A percentile compares a stretch with the other conserved stretches of the same genome.
Evolutionary conservation across 139 green algal species (phyloP).

Genomic region (Dunaliella primolecta): DNA sequence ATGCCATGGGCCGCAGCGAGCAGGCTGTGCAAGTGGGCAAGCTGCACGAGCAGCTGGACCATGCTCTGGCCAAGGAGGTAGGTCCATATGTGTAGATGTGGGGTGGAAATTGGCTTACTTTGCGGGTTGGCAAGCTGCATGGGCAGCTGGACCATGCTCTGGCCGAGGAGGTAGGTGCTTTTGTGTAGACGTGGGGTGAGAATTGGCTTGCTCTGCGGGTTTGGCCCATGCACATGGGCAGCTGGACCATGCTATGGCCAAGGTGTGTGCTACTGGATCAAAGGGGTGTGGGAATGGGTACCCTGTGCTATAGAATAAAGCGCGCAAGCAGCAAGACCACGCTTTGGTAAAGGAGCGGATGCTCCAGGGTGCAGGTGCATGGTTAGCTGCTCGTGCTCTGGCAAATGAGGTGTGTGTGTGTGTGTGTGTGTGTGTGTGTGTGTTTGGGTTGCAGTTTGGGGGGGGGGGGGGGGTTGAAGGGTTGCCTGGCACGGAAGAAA

Average conservation of each 20-base stretch:
- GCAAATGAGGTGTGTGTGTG: not conserved
- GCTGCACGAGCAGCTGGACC: constrained; percentile 57
- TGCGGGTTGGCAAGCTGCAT: constrained; percentile 51
- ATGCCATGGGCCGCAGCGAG: constrained; percentile 38
- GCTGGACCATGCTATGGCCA: too few species aligned
- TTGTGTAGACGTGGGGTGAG: not conserved
- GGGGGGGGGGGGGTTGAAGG: too few species aligned
- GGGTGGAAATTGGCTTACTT: not conserved
- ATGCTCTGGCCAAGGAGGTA: constrained; percentile 36
- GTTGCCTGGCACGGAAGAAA: too few species aligned
- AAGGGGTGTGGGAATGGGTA: too few species aligned
- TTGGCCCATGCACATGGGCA: too few species aligned
- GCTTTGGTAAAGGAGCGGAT: constrained; percentile 27
- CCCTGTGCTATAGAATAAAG: constrained; percentile 39
- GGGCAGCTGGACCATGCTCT: constrained; percentile 53
- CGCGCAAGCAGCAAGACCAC: constrained; percentile 58
- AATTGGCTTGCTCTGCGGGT: too few species aligned
- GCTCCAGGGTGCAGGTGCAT: too few species aligned
- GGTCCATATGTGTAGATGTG: not conserved
- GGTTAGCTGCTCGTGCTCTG: too few species aligned
- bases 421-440: not conserved
- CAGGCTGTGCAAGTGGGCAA: constrained; percentile 40
- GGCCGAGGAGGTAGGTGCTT: constrained; percentile 17
- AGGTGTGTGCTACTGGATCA: too few species aligned
- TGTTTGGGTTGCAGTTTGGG: not conserved